Conservation (phyloP, 2,329 filamentous ascomycete species). For the Metarhizium anisopliae region DNA sequence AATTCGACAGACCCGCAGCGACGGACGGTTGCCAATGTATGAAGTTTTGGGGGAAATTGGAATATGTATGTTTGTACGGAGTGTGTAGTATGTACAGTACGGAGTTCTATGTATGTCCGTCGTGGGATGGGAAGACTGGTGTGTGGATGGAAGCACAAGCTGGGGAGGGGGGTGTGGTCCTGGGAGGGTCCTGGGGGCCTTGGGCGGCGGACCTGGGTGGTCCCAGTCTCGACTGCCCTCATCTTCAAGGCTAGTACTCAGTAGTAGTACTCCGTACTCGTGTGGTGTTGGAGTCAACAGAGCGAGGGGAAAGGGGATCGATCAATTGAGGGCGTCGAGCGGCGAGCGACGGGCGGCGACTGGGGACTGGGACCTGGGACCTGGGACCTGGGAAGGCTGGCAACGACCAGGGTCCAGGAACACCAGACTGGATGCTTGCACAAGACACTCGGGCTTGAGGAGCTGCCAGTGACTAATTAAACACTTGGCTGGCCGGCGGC, state of each 20-base stretch:
- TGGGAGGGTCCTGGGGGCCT: background rate
- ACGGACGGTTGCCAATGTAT: background rate
- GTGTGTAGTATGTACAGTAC: background rate
- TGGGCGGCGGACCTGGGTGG: background rate
- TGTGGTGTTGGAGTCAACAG: background rate
- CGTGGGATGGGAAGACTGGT: background rate
- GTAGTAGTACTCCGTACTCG: background rate
- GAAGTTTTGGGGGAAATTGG: background rate
- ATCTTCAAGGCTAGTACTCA: background rate
- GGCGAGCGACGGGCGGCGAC: background rate
- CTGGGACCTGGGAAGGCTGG: background rate
- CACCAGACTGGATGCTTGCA: background rate
- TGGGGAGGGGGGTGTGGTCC: background rate
- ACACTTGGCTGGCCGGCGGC: background rate
- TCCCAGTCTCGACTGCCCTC: background rate
- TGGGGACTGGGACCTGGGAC: too few relatives aligned
- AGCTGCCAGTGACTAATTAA: background rate
- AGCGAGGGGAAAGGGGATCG: background rate
- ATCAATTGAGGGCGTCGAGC: background rate
- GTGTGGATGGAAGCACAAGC: background rate
- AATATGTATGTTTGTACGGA: background rate
- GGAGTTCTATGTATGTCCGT: background rate
- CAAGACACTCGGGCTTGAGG: background rate
- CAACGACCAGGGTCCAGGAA: background rate
- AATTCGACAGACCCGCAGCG: conserved; percentile 1